Conservation (phyloP, 495 filamentous ascomycete species). For the Saxophila tyrrhenica region DNA sequence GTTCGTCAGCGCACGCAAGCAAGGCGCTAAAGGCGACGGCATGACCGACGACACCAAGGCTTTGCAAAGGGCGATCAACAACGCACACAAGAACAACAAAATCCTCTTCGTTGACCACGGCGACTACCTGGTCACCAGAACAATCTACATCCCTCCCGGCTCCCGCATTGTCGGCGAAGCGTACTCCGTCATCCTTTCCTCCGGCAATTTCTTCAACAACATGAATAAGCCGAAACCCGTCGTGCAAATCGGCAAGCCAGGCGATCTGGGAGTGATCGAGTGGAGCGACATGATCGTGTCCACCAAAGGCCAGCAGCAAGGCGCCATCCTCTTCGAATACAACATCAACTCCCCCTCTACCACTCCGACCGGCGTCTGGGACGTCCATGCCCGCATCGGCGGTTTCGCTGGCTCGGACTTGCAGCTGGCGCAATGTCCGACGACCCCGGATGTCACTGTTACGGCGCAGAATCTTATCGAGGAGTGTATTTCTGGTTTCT, state of each 20-base stretch:
- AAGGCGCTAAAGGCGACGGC: conserved; percentile 23
- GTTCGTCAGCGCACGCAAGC: conserved; percentile 23
- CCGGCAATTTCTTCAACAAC: conserved; percentile 21
- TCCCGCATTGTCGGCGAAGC: conserved; percentile 47
- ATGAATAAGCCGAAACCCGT: conserved; percentile 31
- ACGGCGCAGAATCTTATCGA: conserved; percentile 37
- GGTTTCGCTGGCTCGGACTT: conserved; percentile 43
- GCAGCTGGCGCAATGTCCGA: conserved; percentile 42
- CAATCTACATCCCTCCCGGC: conserved; percentile 43
- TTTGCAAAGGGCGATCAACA: conserved; percentile 22
- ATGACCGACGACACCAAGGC: conserved; percentile 28
- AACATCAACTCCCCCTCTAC: conserved; percentile 23
- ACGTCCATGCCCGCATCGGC: conserved; percentile 46
- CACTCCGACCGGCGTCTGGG: conserved; percentile 40
- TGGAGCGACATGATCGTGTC: conserved; percentile 37
- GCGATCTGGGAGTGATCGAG: conserved; percentile 27
- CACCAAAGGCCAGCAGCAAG: conserved; percentile 27
- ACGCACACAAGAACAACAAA: conserved; percentile 14
- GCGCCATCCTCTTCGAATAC: conserved; percentile 31
- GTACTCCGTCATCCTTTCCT: conserved; percentile 38
- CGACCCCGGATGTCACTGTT: conserved; percentile 35
- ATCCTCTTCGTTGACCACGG: conserved; percentile 30
- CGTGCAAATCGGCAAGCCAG: conserved; percentile 28
- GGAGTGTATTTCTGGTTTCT: conserved; percentile 55
- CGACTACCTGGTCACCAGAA: conserved; percentile 46